Base-by-base conservation (phyloP, 371 early-diverging fungal species). In the Apophysomyces sp. region DNA sequence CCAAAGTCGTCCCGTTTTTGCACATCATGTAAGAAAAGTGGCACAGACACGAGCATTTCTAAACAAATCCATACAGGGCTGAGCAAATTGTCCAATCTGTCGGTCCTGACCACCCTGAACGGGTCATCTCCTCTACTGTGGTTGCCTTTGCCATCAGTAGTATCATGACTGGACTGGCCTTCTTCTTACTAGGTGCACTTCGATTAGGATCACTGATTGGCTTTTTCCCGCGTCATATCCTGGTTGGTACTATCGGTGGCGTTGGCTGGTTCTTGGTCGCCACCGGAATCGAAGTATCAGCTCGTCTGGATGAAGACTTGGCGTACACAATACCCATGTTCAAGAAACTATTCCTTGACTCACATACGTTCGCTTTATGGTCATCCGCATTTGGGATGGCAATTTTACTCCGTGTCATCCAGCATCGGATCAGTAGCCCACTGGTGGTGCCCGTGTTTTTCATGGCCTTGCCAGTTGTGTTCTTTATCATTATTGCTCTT, bases 181-280 rank as follows among this genome's bases (percentile, higher is more conserved):
- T 98, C 64, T 80, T 93, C 62, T 60, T 91, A n/a, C 76, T 98
- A 3, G 98, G 97, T 15, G 81, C 84, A 41, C 88, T 95, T 58
- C 87, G 89, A 60, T 77, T 93, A 32, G 94, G 93, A 4, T 84
- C 87, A 2, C 62, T 94, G 44, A 89, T 94, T 18, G 92, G 89
- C 32, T 97, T 96, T 77, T 98, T 98, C 71, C 98, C 98, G 5
- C 83, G 98, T 3, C 97, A 96, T 61, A 95, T 98, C 51, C 81
- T 98, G 6, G 94, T 98, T 13, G 98, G 97, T 13, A 94, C 94
- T 63, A 98, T 98, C 56, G 98, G 92, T 71, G 96, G 96, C 32
- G 94, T 95, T 4, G 97, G 98, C 29, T 92, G 93, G 84, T 98
- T 98, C 74, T 72, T 98, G 66, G 63, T 97, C 15, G 84, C 89